Conservation (phyloP, 208 protist genomes). For the Trypanosoma avium region DNA sequence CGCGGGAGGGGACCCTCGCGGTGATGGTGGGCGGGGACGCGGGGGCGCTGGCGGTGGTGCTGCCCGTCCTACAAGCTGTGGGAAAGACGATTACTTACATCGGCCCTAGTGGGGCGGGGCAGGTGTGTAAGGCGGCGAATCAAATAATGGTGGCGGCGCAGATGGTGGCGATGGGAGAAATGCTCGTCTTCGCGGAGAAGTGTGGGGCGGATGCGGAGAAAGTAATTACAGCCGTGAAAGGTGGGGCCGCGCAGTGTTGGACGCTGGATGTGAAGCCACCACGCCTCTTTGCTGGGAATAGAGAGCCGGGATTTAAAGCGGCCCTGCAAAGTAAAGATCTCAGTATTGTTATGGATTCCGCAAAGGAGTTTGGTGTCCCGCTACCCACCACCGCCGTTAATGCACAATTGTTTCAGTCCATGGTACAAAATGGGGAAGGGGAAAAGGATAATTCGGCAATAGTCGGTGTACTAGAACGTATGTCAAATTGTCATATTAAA, state of each 20-base stretch:
- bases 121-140: constrained; percentile 96
- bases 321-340: constrained; percentile 95
- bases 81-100: constrained; percentile 88
- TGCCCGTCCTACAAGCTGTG: constrained; percentile 80
- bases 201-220: constrained; percentile 81
- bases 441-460: constrained; percentile 94
- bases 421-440: constrained; percentile 87
- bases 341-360: constrained; percentile 91
- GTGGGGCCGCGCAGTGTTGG: constrained; percentile 93
- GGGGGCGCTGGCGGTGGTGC: constrained; percentile 55
- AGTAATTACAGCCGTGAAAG: constrained; percentile 87
- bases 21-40: constrained; percentile 95
- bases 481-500: constrained; percentile 80
- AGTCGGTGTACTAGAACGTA: constrained; percentile 90
- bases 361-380: constrained; percentile 80
- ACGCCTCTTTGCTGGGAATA: constrained; percentile 91
- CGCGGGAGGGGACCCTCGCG: constrained; percentile 89
- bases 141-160: constrained; percentile 94
- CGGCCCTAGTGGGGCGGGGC: constrained; percentile 86
- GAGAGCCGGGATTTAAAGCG: constrained; percentile 94
- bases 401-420: constrained; percentile 90
- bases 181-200: constrained; percentile 92
- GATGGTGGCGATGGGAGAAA: constrained; percentile 95
- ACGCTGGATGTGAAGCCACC: constrained; percentile 91
- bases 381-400: constrained; percentile 91